Evolutionary conservation across 129 eudicot species (phyloP), one percentile per base, ranked within the genome.

Genomic region (Chrysanthemum makinoi): DNA sequence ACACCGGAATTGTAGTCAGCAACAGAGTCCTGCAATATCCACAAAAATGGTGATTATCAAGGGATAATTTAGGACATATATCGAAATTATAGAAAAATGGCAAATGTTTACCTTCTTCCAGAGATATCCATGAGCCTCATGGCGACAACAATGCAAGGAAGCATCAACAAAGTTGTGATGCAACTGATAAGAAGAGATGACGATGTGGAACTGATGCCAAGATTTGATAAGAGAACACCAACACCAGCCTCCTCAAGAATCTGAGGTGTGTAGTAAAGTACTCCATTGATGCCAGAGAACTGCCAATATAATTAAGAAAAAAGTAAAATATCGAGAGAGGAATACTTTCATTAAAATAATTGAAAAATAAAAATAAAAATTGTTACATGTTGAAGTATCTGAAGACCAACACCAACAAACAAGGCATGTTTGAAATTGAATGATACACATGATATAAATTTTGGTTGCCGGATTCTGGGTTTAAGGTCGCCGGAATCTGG

Each of bases 201-300:
- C 24, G 98, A 93, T 8, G 84, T 79, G 8, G 95, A 77, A 67
- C 88, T 68, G 16, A 93, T 83, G 52, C 96, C 98, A 62, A 93
- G 43, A 67, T 89, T 79, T 58, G 96, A 76, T 24, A 93, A 81
- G 63, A 93, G 95, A 68, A 71, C 88, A 20, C 92, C 95, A 9
- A 89, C 96, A 54, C 98, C 98, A 8, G 96, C 98, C 66, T 93
- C 86, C 76, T 89, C 92, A 56, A 93, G 98, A 72, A 93, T 93
- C 71, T 93, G 98, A 74, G 98, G 98, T 12, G 96, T 89, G 86
- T 89, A 93, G 87, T 89, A 93, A n/a, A 93, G 88, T 19, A 93
- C 98, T 51, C 96, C 98, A 60, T 86, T 93, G 81, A 93, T 93
- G 33, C 98, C 98, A 53, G 96, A 85, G 74, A 93, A 93, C 98